phyloP scores from a whole-genome alignment of 2,329 filamentous ascomycete species.

The Nigrospora sphaerica region DNA sequence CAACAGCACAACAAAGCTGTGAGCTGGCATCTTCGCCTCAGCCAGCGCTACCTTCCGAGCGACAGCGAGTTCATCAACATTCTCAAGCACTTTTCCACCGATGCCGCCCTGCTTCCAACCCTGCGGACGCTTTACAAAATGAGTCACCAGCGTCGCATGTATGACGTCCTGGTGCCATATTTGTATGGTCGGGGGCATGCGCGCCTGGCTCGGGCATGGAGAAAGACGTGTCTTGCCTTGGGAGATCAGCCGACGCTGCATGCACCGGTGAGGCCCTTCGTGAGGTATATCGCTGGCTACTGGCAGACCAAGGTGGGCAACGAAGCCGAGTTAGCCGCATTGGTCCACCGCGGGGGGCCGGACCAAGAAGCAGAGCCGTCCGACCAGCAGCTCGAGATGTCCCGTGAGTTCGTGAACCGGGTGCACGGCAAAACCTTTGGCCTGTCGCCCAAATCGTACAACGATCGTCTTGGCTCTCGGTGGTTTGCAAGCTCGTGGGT shows the following conservation, averaged over 20 bases:
- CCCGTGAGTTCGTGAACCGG: conserved; percentile 28
- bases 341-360: not conserved
- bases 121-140: conserved; percentile 38
- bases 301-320: conserved; percentile 25
- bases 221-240: conserved; percentile 29
- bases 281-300: conserved; percentile 40
- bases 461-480: conserved; percentile 67
- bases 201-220: conserved; percentile 38
- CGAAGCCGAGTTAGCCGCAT: not conserved
- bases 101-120: conserved; percentile 27
- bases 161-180: conserved; percentile 44
- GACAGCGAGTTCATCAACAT: conserved; percentile 33
- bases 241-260: conserved; percentile 32
- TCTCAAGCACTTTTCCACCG: conserved; percentile 30
- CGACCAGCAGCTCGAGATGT: conserved; percentile 11
- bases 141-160: conserved; percentile 34
- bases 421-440: conserved; percentile 31
- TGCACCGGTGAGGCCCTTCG: conserved; percentile 35
- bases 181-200: conserved; percentile 41
- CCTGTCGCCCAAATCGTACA: conserved; percentile 41
- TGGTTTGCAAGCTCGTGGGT: conserved; percentile 72
- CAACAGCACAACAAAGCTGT: conserved; percentile 29
- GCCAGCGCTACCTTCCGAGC: conserved; percentile 32
- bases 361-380: conserved; percentile 2
- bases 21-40: conserved; percentile 41